These are phyloP conservation scores for Colletotrichum falcatum DNA, from an alignment of 2,329 filamentous ascomycete genomes.

Conservation along the genomic window DNA sequence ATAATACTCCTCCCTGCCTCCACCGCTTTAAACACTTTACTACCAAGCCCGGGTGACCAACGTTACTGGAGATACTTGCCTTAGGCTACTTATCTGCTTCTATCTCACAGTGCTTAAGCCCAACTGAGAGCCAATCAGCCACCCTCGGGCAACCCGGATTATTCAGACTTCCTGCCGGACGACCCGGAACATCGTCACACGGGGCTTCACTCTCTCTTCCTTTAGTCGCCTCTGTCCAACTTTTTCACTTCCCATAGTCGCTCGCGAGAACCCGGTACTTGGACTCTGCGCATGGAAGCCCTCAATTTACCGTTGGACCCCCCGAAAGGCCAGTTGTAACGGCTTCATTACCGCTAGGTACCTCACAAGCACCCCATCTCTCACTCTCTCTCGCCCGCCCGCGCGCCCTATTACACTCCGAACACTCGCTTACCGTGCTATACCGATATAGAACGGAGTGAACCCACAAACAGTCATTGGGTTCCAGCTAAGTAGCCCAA, in stretches of 20 bases:
- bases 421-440: not conserved
- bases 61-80: too few relatives aligned
- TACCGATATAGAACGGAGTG: not conserved
- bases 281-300: not conserved
- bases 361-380: not conserved
- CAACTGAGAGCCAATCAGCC: not conserved
- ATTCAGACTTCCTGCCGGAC: conserved; percentile 11
- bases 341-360: not conserved
- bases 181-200: conserved; percentile 2
- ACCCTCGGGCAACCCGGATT: not conserved
- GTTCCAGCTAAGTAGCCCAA: not conserved
- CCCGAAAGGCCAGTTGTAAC: not conserved
- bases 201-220: not conserved
- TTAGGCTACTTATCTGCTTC: not conserved
- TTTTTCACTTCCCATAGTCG: not conserved
- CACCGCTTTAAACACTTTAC: not conserved
- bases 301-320: not conserved
- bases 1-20: not conserved
- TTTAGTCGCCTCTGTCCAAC: not conserved
- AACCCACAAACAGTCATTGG: not conserved
- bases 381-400: not conserved
- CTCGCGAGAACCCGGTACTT: not conserved
- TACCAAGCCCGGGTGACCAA: not conserved
- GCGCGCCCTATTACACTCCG: too few relatives aligned
- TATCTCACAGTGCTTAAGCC: not conserved